Conservation (phyloP, 148 eudicot genomes). For the Rhododendron henanense region DNA sequence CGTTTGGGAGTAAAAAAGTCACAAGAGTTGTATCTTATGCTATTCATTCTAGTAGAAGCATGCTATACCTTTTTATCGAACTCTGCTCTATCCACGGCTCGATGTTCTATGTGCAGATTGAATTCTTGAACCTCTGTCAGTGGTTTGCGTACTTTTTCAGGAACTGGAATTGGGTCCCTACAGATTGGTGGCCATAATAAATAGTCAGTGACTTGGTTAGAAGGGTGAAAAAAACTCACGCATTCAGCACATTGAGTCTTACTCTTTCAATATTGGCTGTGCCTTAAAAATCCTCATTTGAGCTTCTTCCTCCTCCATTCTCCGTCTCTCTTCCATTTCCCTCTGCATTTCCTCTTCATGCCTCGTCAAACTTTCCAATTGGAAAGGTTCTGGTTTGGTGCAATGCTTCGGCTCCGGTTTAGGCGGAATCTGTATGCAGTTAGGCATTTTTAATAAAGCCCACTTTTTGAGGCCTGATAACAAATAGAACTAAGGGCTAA, state of each 20-base stretch:
- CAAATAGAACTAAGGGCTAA: not conserved
- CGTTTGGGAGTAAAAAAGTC: not conserved
- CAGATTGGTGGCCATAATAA: constrained; percentile 3
- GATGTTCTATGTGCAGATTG: constrained; percentile 63
- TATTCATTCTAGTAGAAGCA: not conserved
- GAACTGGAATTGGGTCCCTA: constrained; percentile 89
- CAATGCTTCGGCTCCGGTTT: constrained; percentile 85
- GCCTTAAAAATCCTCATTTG: constrained; percentile 77
- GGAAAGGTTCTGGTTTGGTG: constrained; percentile 88
- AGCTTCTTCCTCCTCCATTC: constrained; percentile 78
- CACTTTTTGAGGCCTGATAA: not conserved
- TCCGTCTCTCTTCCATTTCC: constrained; percentile 78
- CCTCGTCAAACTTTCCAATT: constrained; percentile 69
- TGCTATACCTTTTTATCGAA: constrained; percentile 59
- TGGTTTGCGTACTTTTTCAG: constrained; percentile 80
- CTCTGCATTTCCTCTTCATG: constrained; percentile 84
- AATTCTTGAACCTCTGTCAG: constrained; percentile 83
- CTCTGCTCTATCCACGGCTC: constrained; percentile 88
- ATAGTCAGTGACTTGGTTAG: not conserved
- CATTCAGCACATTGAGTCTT: not conserved
- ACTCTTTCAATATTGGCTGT: constrained; percentile 85
- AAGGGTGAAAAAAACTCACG: not conserved
- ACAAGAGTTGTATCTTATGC: not conserved
- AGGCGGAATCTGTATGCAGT: constrained; percentile 63
- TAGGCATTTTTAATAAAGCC: not conserved